Conservation (phyloP, 257 asterid genomes). For the Solanum rostratum region DNA sequence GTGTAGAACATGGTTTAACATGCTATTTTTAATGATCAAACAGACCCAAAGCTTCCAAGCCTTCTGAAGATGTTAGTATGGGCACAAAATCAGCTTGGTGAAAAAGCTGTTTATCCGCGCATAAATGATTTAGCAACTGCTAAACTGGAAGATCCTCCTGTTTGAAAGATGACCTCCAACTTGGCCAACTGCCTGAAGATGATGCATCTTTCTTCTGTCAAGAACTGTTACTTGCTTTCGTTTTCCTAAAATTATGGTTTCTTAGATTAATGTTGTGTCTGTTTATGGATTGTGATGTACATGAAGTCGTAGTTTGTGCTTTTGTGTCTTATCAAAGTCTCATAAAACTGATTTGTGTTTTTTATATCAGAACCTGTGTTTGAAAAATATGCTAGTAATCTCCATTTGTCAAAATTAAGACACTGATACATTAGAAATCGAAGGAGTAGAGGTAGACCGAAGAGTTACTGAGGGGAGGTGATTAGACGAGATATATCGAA, state of each 20-base stretch:
- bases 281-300: background rate
- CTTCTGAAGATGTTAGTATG: conserved; percentile 71
- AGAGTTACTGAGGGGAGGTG: too few species aligned
- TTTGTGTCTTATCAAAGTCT: background rate
- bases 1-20: background rate
- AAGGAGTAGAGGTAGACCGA: too few species aligned
- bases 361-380: background rate
- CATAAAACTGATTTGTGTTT: background rate
- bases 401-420: background rate
- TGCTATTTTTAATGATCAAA: background rate
- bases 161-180: conserved; percentile 17
- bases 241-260: background rate
- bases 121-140: conserved; percentile 57
- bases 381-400: background rate
- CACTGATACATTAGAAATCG: too few species aligned
- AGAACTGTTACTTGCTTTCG: background rate
- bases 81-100: conserved; percentile 75
- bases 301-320: background rate
- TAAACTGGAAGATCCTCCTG: conserved; percentile 60
- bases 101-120: conserved; percentile 70
- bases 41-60: conserved; percentile 94
- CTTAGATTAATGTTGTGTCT: background rate
- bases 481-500: too few species aligned
- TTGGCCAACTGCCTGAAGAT: background rate
- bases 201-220: background rate